Percentiles rank a stretch among this genome's conserved stretches.
phyloP scores from a whole-genome alignment of 164 flowering plant species.

The Liriodendron chinense region DNA sequence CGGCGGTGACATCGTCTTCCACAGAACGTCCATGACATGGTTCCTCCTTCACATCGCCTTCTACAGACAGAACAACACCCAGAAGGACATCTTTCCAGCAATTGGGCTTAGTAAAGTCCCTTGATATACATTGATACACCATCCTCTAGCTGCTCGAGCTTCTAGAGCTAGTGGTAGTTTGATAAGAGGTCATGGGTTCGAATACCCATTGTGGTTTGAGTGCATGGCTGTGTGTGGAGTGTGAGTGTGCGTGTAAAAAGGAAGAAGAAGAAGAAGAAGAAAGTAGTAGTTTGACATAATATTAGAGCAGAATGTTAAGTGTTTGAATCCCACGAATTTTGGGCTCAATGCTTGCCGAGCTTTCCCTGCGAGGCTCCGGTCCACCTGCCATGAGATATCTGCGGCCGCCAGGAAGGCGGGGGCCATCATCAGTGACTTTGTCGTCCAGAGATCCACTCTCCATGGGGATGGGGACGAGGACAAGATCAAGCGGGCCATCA shows the following conservation, averaged over 20 bases:
- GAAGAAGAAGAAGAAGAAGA: too few species aligned
- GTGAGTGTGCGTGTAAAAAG: slow-evolving; percentile 40
- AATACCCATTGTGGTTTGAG: too few species aligned
- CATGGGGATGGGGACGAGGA: background rate
- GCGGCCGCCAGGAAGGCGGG: slow-evolving; percentile 50
- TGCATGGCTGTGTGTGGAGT: too few species aligned
- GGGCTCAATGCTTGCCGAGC: slow-evolving; percentile 60
- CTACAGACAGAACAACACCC: slow-evolving; percentile 40
- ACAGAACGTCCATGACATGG: slow-evolving; percentile 49
- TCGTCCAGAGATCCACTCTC: slow-evolving; percentile 20
- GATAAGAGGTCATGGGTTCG: too few species aligned
- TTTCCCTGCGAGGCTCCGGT: slow-evolving; percentile 54
- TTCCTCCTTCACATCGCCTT: slow-evolving; percentile 49
- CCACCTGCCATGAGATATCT: slow-evolving; percentile 48
- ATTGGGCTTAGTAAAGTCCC: too few species aligned
- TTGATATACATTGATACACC: too few species aligned
- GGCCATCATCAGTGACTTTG: slow-evolving; percentile 40
- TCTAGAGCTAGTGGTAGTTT: too few species aligned
- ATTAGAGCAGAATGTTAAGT: too few species aligned
- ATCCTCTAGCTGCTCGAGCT: slow-evolving; percentile 37
- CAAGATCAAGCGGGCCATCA: slow-evolving; percentile 32
- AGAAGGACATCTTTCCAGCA: slow-evolving; percentile 43
- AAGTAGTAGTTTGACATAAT: too few species aligned
- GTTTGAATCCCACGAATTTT: slow-evolving; percentile 51
- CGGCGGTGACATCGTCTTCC: slow-evolving; percentile 31